These are phyloP conservation scores for Neodidymelliopsis sp. DNA, from an alignment of 2,329 filamentous ascomycete species.

Conservation along the genomic window DNA sequence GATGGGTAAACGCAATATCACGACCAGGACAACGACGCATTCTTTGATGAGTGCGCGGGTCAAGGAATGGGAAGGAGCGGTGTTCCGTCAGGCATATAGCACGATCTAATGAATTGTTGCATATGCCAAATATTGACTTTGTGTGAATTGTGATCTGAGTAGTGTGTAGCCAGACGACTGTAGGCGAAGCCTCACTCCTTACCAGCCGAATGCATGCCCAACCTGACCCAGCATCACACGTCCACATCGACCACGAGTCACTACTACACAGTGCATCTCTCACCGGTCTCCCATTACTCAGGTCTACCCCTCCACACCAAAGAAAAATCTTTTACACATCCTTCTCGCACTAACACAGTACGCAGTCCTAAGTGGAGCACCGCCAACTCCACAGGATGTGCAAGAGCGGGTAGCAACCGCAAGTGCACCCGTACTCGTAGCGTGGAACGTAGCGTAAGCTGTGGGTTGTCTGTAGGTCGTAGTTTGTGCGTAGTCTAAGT, in stretches of 20 bases:
- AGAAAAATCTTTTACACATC: constrained; percentile 14
- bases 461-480: constrained; percentile 12
- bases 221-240: too few relatives aligned
- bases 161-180: too few relatives aligned
- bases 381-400: constrained; percentile 13
- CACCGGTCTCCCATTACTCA: neutral
- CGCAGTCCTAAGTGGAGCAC: constrained; percentile 7
- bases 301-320: constrained; percentile 6
- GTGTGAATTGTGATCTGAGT: neutral
- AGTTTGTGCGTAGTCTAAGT: constrained; percentile 5
- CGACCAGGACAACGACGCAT: constrained; percentile 9
- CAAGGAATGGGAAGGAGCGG: constrained; percentile 27
- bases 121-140: constrained; percentile 16
- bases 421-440: constrained; percentile 14
- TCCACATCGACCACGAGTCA: too few relatives aligned
- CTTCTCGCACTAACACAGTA: constrained; percentile 9
- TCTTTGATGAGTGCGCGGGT: constrained; percentile 24
- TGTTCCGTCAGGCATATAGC: constrained; percentile 39
- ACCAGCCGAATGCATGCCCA: too few relatives aligned
- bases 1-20: constrained; percentile 9
- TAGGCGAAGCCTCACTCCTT: too few relatives aligned
- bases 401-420: constrained; percentile 15
- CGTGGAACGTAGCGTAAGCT: constrained; percentile 11
- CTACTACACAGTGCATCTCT: too few relatives aligned
- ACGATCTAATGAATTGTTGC: constrained; percentile 42